These are phyloP conservation scores for Penicillium sp. DNA, from an alignment of 2,329 filamentous ascomycete genomes.

Conservation along the genomic window DNA sequence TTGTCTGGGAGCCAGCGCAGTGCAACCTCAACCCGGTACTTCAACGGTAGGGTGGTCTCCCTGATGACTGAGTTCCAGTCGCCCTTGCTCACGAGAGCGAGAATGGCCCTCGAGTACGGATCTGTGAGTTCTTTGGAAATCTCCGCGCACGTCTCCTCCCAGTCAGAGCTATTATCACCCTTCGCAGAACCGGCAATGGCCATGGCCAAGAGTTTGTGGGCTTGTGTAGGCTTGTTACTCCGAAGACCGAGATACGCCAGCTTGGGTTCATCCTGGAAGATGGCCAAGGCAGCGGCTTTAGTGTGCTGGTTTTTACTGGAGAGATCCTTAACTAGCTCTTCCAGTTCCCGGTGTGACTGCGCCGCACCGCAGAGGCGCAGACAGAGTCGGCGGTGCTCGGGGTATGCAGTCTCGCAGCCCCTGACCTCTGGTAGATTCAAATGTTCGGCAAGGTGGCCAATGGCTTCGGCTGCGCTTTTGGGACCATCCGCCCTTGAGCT, in stretches of 20 bases:
- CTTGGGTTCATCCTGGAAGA: conserved; percentile 56
- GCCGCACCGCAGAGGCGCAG: conserved; percentile 56
- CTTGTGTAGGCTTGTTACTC: conserved; percentile 49
- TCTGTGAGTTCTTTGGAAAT: conserved; percentile 59
- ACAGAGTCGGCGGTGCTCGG: conserved; percentile 56
- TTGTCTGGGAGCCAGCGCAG: conserved; percentile 48
- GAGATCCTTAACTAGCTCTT: conserved; percentile 48
- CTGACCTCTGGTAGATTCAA: conserved; percentile 51
- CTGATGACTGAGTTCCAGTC: conserved; percentile 57
- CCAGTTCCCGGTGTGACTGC: conserved; percentile 48
- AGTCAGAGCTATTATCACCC: conserved; percentile 50
- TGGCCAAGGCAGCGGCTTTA: conserved; percentile 58
- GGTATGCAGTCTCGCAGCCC: conserved; percentile 48
- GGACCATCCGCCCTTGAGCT: conserved; percentile 22
- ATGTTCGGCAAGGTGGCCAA: conserved; percentile 47
- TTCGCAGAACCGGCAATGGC: conserved; percentile 45
- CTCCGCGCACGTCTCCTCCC: conserved; percentile 57
- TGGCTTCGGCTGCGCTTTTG: conserved; percentile 34
- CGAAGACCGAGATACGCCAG: conserved; percentile 54
- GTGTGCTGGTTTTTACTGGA: conserved; percentile 53
- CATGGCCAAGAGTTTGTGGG: conserved; percentile 54
- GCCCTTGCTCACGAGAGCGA: conserved; percentile 56
- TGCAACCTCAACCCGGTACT: conserved; percentile 58
- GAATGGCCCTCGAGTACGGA: conserved; percentile 57
- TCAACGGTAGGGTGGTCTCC: conserved; percentile 54